Percentiles rank a stretch among this genome's conserved stretches.
Evolutionary conservation across 1,139 yeast species (phyloP).

Genomic region (Zygosaccharomyces pseudobailii): DNA sequence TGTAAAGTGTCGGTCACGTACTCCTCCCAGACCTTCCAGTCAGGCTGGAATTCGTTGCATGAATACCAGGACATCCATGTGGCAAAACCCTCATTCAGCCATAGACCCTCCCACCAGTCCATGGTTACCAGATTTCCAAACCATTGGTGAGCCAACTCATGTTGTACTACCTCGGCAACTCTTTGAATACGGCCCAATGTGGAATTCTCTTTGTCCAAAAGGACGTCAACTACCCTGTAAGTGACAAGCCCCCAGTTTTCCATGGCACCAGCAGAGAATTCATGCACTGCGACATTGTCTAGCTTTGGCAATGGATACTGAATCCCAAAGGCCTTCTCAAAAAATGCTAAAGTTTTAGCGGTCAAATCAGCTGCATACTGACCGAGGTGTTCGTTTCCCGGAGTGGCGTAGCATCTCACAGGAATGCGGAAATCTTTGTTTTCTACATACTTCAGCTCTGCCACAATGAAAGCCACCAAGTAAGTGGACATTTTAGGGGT

Average conservation of each 20-base stretch:
- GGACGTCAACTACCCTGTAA: constrained; percentile 71
- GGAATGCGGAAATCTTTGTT: constrained; percentile 64
- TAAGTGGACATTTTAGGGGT: constrained; percentile 82
- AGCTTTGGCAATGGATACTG: constrained; percentile 77
- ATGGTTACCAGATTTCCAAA: constrained; percentile 87
- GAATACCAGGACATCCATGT: constrained; percentile 88
- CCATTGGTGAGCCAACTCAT: constrained; percentile 93
- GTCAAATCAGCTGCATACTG: constrained; percentile 66
- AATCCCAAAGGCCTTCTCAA: constrained; percentile 64
- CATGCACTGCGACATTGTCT: constrained; percentile 79
- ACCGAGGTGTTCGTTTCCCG: constrained; percentile 64
- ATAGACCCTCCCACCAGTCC: constrained; percentile 94
- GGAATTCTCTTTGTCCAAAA: constrained; percentile 62
- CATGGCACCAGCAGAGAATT: constrained; percentile 86
- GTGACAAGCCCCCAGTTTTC: constrained; percentile 89
- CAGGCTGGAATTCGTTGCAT: constrained; percentile 71
- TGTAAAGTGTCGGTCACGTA: constrained; percentile 68
- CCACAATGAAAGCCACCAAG: constrained; percentile 74
- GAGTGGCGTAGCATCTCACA: constrained; percentile 75
- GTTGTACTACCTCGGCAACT: constrained; percentile 84
- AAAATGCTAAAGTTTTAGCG: constrained; percentile 69
- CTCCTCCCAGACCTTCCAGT: constrained; percentile 80
- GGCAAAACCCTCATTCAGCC: constrained; percentile 91
- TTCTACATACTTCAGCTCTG: constrained; percentile 74
- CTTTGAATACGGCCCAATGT: constrained; percentile 66